Base-by-base conservation (phyloP, 345 rosid genomes). In the Citrus medica region DNA sequence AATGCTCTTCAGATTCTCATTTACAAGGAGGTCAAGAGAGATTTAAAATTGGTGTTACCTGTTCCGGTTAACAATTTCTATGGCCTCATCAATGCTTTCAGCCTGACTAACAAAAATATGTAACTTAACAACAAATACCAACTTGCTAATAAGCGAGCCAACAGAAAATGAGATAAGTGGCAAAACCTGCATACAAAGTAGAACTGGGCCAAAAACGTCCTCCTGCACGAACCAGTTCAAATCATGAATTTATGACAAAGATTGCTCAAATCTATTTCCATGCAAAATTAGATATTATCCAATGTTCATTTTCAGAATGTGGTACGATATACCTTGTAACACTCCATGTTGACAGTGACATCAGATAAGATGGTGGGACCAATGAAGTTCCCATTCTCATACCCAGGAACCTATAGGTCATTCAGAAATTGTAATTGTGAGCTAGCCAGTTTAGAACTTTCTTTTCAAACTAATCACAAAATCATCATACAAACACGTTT, bases 141-240 rank as follows among this genome's bases (percentile, higher is more conserved):
- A 33, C 56, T 9, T 66, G 59, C 53, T 21, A n/a, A 64, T 60
- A 27, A 24, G 40, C 35, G 75, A 69, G 56, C 61, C 42, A 40
- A 9, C 42, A 71, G 2, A 68, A 68, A 70, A 84, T 81, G 56
- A 21, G 25, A 27, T 25, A 32, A 62, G 10, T 69, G 76, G 66
- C 69, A 83, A 12, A 37, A 93, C 99, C 92, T 88, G 84, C 97
- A 95, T 88, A 88, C 97, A 95, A 79, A 95, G 86, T 62, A 95
- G 97, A 88, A 95, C 99, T 0, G 99, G 98, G 70, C 99, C 99
- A 81, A 95, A 95, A 76, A 95, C 90, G 85, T 95, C 99, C 87
- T 95, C 99, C 99, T 95, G 89, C 83, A 83, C 40, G 51, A 61
- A 79, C 25, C 6, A 35, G 8, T 61, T 73, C 8, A 7, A 46